Evolutionary conservation across 2,329 filamentous ascomycete species (phyloP).

Genomic region (Talaromyces sp.): DNA sequence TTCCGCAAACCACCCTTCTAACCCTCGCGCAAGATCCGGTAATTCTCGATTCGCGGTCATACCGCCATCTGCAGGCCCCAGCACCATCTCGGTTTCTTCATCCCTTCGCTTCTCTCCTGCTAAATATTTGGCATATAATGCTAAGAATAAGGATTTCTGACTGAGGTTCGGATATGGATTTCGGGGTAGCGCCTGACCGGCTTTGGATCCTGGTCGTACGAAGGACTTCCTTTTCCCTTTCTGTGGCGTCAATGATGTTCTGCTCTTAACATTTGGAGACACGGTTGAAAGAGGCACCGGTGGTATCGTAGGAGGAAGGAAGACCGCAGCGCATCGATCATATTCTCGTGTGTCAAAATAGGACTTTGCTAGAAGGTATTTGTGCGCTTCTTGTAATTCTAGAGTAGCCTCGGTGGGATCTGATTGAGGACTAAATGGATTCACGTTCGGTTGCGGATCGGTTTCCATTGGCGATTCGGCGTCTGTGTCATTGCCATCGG

Average conservation of each 20-base stretch:
- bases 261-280: constrained; percentile 36
- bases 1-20: constrained; percentile 77
- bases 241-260: constrained; percentile 41
- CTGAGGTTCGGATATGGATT: constrained; percentile 59
- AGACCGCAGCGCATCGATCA: constrained; percentile 86
- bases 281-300: constrained; percentile 55
- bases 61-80: constrained; percentile 87
- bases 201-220: constrained; percentile 29
- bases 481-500: constrained; percentile 57
- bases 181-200: constrained; percentile 27
- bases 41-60: constrained; percentile 83
- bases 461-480: constrained; percentile 58
- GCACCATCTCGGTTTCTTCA: constrained; percentile 94
- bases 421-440: constrained; percentile 51
- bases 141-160: constrained; percentile 87
- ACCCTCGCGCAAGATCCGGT: constrained; percentile 66
- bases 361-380: constrained; percentile 85
- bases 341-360: constrained; percentile 95
- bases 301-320: constrained; percentile 76
- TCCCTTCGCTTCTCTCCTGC: constrained; percentile 94
- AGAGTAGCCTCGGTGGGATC: constrained; percentile 71
- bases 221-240: constrained; percentile 62
- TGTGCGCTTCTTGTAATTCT: constrained; percentile 74
- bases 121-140: constrained; percentile 87
- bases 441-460: constrained; percentile 48